Conservation (phyloP, 1,284 basidiomycete species). For the Papiliotrema laurentii region DNA sequence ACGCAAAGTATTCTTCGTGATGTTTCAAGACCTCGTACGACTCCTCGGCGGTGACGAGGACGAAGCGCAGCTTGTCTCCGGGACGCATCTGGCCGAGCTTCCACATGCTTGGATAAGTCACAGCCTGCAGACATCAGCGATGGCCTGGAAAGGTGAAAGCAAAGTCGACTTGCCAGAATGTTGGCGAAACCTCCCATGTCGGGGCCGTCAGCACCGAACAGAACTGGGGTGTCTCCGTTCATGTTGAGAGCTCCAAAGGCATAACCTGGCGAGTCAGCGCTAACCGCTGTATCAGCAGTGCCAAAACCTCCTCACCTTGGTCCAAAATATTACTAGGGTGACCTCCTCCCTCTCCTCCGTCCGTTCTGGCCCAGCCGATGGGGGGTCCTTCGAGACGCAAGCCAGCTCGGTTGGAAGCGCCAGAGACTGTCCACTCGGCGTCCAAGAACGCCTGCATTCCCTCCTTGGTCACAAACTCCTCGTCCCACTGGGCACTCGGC, state of each 20-base stretch:
- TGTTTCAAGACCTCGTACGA: too few species aligned
- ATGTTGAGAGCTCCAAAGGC: background rate
- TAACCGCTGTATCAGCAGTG: constrained; percentile 61
- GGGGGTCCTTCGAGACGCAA: constrained; percentile 48
- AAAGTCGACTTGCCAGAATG: constrained; percentile 24
- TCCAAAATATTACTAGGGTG: constrained; percentile 70
- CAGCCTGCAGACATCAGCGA: constrained; percentile 29
- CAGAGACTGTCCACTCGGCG: constrained; percentile 35
- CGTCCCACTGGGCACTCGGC: constrained; percentile 11
- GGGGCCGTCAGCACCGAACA: constrained; percentile 16
- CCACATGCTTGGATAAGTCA: constrained; percentile 15
- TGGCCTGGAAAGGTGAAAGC: constrained; percentile 11
- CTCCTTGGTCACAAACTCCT: background rate
- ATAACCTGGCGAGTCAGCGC: constrained; percentile 59
- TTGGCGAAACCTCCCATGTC: constrained; percentile 20
- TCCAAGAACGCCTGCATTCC: constrained; percentile 20
- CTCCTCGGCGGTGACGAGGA: background rate
- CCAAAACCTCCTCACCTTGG: too few species aligned
- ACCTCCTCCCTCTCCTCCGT: constrained; percentile 65
- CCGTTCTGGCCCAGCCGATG: constrained; percentile 59
- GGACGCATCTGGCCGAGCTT: constrained; percentile 41
- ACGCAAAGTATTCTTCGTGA: too few species aligned
- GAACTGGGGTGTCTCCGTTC: background rate
- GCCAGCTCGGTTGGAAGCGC: constrained; percentile 42
- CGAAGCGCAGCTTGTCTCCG: constrained; percentile 28